Conservation (phyloP, 371 early-diverging fungal genomes). For the Apophysomyces variabilis region DNA sequence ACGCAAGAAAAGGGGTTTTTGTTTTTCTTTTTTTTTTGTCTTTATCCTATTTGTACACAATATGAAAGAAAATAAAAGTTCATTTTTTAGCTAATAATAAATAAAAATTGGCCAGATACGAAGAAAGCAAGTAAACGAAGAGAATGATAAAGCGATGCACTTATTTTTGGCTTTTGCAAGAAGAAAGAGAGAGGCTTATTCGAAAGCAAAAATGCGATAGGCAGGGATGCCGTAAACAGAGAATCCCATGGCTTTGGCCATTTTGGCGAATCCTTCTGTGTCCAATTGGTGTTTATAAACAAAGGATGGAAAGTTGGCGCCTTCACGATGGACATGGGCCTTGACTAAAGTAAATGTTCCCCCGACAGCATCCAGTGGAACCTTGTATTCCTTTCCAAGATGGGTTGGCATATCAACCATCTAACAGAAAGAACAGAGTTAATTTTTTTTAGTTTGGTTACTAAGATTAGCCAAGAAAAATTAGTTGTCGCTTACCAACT, state of each 20-base stretch:
- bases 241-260: constrained; percentile 65
- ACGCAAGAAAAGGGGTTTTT: no score
- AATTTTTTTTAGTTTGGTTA: constrained; percentile 5
- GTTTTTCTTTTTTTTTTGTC: neutral
- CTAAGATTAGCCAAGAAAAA: neutral
- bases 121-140: neutral
- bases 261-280: constrained; percentile 75
- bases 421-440: constrained; percentile 22
- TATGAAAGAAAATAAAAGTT: neutral
- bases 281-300: constrained; percentile 68
- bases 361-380: constrained; percentile 68
- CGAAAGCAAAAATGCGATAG: constrained; percentile 33
- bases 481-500: constrained; percentile 6
- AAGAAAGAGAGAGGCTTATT: neutral
- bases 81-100: no score
- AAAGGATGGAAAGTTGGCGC: constrained; percentile 64
- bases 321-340: constrained; percentile 68
- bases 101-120: no score
- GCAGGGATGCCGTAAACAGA: constrained; percentile 62
- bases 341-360: constrained; percentile 66
- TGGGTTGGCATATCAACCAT: constrained; percentile 53
- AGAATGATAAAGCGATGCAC: neutral
- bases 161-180: neutral
- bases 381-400: constrained; percentile 25
- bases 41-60: neutral